Evolutionary conservation across 257 asterid genomes (phyloP).

Genomic region (Cruciata laevipes): DNA sequence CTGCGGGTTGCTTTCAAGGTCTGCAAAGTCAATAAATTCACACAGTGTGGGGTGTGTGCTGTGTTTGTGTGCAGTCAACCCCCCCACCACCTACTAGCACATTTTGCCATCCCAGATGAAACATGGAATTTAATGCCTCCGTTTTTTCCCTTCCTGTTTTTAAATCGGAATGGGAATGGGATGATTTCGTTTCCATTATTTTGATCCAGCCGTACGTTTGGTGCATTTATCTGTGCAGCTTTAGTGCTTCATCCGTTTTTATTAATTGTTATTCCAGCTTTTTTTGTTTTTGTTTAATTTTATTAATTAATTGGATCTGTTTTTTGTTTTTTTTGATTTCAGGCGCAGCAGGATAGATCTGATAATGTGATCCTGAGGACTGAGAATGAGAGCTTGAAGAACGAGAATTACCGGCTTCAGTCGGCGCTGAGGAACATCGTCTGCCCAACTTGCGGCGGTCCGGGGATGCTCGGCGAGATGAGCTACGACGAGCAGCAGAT

Average conservation of each 20-base stretch:
- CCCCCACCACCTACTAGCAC: conserved; percentile 41
- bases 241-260: neutral
- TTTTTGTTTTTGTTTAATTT: too few species aligned
- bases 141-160: neutral
- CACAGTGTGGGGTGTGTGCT: conserved; percentile 42
- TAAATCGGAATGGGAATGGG: neutral
- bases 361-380: conserved; percentile 68
- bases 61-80: conserved; percentile 66
- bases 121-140: conserved; percentile 47
- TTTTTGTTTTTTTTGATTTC: neutral
- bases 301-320: neutral
- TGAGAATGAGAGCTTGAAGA: conserved; percentile 75
- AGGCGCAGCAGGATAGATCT: conserved; percentile 95
- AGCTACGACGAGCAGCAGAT: conserved; percentile 81
- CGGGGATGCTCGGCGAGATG: conserved; percentile 84
- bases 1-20: conserved; percentile 47
- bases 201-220: neutral
- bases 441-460: conserved; percentile 94
- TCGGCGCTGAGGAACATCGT: conserved; percentile 63
- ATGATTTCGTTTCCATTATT: neutral
- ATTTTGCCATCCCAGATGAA: conserved; percentile 26
- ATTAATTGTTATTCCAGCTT: neutral
- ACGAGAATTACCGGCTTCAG: conserved; percentile 70
- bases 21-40: conserved; percentile 45
- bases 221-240: neutral